Percentiles rank a stretch among this genome's conserved stretches.
Evolutionary conservation across 2,329 filamentous ascomycete species (phyloP).

Genomic region (Colletotrichum chlorophyti): DNA sequence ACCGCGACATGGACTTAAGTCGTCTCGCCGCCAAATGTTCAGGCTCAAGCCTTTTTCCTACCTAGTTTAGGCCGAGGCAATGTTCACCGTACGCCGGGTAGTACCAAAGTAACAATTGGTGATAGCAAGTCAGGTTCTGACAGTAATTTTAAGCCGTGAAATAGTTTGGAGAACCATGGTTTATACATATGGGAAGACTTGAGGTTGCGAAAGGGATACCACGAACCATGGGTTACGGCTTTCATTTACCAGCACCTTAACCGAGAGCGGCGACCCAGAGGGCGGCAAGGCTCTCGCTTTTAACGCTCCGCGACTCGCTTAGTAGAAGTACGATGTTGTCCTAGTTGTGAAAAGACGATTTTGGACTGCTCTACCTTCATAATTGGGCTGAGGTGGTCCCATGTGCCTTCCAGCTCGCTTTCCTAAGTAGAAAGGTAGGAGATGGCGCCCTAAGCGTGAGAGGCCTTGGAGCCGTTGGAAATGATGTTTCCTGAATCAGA

Average conservation of each 20-base stretch:
- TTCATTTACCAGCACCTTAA: slow-evolving; percentile 59
- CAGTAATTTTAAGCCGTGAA: not conserved
- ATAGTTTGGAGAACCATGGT: not conserved
- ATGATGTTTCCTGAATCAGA: slow-evolving; percentile 59
- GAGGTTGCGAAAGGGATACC: slow-evolving; percentile 61
- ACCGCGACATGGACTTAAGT: too few relatives aligned
- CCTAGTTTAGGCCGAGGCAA: slow-evolving; percentile 64
- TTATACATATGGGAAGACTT: slow-evolving; percentile 55
- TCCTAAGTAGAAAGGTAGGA: slow-evolving; percentile 72
- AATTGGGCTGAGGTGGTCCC: slow-evolving; percentile 68
- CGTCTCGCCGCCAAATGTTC: slow-evolving; percentile 66
- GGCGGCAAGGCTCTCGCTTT: slow-evolving; percentile 61
- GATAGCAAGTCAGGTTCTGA: slow-evolving; percentile 69
- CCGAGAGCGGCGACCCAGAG: slow-evolving; percentile 69
- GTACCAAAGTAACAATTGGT: slow-evolving; percentile 72
- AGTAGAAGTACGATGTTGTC: slow-evolving; percentile 68
- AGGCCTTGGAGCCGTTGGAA: slow-evolving; percentile 69
- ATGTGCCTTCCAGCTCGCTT: slow-evolving; percentile 63
- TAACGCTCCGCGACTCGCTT: slow-evolving; percentile 69
- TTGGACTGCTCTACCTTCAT: slow-evolving; percentile 64
- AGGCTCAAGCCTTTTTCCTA: slow-evolving; percentile 62
- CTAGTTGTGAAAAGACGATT: slow-evolving; percentile 69
- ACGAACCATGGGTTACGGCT: slow-evolving; percentile 56
- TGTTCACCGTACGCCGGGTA: slow-evolving; percentile 62
- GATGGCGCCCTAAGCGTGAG: slow-evolving; percentile 72